phyloP scores from a whole-genome alignment of 2,329 filamentous ascomycete genomes.

The Trichoderma arundinaceum region DNA sequence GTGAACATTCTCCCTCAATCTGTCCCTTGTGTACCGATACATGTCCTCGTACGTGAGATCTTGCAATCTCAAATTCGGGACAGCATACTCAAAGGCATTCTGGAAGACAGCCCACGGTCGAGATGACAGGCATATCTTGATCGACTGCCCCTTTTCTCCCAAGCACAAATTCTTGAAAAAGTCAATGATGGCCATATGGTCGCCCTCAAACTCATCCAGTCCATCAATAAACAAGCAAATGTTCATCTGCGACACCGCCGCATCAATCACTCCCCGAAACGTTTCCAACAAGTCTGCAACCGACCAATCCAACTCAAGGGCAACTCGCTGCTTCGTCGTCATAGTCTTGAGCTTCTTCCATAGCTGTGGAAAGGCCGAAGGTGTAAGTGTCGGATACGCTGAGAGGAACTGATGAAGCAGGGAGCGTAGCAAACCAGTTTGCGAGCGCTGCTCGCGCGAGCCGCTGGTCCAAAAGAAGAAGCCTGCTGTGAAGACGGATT shows the following conservation, averaged over 20 bases:
- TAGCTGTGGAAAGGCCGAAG: constrained; percentile 38
- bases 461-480: constrained; percentile 56
- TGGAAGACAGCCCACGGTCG: constrained; percentile 42
- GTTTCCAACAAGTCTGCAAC: constrained; percentile 40
- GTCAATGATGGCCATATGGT: constrained; percentile 39
- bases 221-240: constrained; percentile 44
- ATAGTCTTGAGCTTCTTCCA: constrained; percentile 40
- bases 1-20: constrained; percentile 32
- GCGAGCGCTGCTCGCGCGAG: constrained; percentile 46
- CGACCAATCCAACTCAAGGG: constrained; percentile 42
- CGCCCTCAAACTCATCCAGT: constrained; percentile 44
- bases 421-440: constrained; percentile 46
- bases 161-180: constrained; percentile 39
- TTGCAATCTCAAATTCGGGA: constrained; percentile 40
- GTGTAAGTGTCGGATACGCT: constrained; percentile 37
- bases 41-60: constrained; percentile 40
- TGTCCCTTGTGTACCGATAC: constrained; percentile 37
- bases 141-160: constrained; percentile 27
- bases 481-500: constrained; percentile 43
- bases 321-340: constrained; percentile 43
- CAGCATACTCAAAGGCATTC: constrained; percentile 37
- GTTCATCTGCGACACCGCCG: constrained; percentile 34
- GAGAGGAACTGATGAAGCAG: constrained; percentile 46
- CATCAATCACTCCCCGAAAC: constrained; percentile 37
- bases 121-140: constrained; percentile 45